Evolutionary conservation across 805 yeast species (phyloP), one percentile per base, ranked within the genome.

Genomic region (Pichia membranifaciens): DNA sequence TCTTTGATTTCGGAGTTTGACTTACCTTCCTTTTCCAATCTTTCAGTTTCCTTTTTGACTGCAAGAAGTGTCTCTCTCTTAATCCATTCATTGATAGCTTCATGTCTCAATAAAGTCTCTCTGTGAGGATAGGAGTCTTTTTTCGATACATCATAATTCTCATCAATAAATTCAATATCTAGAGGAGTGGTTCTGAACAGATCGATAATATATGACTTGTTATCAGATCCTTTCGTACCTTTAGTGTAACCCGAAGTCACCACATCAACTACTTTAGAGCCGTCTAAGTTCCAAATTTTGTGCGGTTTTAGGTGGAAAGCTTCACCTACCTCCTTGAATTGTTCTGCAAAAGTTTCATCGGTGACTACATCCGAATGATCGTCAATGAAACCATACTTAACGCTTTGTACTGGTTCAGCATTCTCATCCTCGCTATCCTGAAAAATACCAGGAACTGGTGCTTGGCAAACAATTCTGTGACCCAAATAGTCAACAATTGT

Each of bases 401-500:
- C 85, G 58, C 76, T 78, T 17, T 73, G 73, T 22, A 60, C 57
- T 16, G 61, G 64, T 42, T 69, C 74, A 3, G 61, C 67, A 23
- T 68, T 71, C 25, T 70, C 68, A 34, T 67, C 75, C 36, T 65
- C 73, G 35, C 66, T 69, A 23, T 48, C 40, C 60, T 62, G 25
- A 64, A 85, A 82, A 48, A 85, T 79, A 50, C 98, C 98, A 15
- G 99, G 99, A 38, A 91, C 95, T 12, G 96, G 96, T 13, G 96
- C 87, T 70, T 91, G 98, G 64, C 95, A 87, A 34, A 91, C 75
- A 33, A 91, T 72, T 64, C 98, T 78, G 58, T 80, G 83, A 51
- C 98, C 99, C 60, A 86, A 81, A 68, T 79, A 91, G 65, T 91
- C 98, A 47, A 91, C 87, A 49, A 89, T 75, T n/a, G 90, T 75